Evolutionary conservation across 345 rosid species (phyloP), one percentile per base, ranked within the genome.

Genomic region (Aurinia saxatilis): DNA sequence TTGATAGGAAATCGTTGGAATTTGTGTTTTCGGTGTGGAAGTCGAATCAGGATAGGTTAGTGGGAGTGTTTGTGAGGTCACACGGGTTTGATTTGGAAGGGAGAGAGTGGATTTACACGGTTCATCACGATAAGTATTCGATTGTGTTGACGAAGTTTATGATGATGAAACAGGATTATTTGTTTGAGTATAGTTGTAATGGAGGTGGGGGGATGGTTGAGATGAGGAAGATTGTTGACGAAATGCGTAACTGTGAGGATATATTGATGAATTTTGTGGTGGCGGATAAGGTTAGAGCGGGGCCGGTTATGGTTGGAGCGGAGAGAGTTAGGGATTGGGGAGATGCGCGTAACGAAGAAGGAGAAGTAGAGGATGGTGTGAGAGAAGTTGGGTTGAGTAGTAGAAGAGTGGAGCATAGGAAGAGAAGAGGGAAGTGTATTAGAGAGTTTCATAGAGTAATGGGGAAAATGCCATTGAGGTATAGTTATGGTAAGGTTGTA

Each of bases 181-280:
- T 87, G 11, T 75, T 65, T 3, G 73, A 79, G 37, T 87, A 87
- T 50, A 82, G 81, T 61, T 87, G 95, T 59, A 70, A 37, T 4
- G 87, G 85, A 3, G 91, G 82, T n/a, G 41, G 46, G 1, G 54
- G 8, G 23, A 82, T 82, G 91, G n/a, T 15, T 4, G 78, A 71
- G 60, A 77, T 77, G 91, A 73, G 85, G 77, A 63, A 27, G 61
- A 66, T 76, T 2, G 91, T 87, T 0, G 91, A 79, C 46, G 25
- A 38, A 46, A 81, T 67, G 88, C 70, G 30, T 16, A 84, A 87
- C 50, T 87, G 91, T 33, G 91, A 87, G 73, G 95, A 87, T 58
- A 82, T 87, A 21, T 53, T 87, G 53, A 87, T 87, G 88, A 87
- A 87, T 47, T 75, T 87, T n/a, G 79, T 79, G 35, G 91, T 67